Evolutionary conservation across 257 asterid species (phyloP).

Genomic region (Solanum sejunctum): DNA sequence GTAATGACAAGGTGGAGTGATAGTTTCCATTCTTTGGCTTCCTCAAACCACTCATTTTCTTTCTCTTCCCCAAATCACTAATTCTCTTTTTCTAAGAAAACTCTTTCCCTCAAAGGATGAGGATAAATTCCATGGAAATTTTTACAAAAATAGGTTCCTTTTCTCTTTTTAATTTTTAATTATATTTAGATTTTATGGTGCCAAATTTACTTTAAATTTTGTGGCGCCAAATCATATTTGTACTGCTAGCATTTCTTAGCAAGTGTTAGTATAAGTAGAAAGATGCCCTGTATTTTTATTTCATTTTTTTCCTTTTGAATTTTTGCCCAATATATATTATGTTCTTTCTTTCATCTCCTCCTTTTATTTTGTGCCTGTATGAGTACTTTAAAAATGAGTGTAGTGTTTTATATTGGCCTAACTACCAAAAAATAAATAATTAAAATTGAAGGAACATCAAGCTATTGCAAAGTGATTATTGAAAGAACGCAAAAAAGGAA

Average conservation of each 20-base stretch:
- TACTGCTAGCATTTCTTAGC: too few species aligned
- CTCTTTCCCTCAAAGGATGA: background rate
- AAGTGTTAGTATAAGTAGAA: background rate
- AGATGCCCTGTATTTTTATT: too few species aligned
- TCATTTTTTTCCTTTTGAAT: background rate
- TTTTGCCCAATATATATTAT: background rate
- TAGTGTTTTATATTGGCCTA: background rate
- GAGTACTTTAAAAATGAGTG: background rate
- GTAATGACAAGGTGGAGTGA: too few species aligned
- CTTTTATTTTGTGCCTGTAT: too few species aligned
- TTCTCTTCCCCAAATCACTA: too few species aligned
- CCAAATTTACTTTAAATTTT: background rate
- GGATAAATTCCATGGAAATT: background rate
- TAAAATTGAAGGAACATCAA: too few species aligned
- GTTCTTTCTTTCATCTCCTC: background rate
- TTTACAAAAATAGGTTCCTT: background rate
- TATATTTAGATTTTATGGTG: background rate
- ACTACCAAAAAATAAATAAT: background rate
- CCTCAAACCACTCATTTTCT: too few species aligned
- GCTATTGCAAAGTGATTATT: too few species aligned
- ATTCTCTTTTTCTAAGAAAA: too few species aligned
- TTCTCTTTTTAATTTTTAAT: too few species aligned
- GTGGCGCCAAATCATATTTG: background rate
- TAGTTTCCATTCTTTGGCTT: too few species aligned
- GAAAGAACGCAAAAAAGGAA: too few species aligned